A percentile compares a stretch with the other conserved stretches of the same genome.
phyloP scores from a whole-genome alignment of 129 eudicot genomes.

The Tagetes erecta region DNA sequence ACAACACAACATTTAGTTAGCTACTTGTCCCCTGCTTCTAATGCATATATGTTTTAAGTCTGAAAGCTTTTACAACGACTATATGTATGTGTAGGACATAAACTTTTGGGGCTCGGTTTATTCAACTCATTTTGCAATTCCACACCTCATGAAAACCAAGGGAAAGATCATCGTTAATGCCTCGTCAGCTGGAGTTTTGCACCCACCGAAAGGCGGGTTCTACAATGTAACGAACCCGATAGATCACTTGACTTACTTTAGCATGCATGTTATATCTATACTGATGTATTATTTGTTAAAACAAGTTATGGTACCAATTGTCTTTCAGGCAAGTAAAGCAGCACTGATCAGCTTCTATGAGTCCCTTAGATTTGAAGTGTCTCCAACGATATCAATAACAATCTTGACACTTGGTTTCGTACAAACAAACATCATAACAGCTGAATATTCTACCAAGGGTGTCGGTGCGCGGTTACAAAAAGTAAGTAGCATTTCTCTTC shows the following conservation, averaged over 20 bases:
- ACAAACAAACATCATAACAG: constrained; percentile 34
- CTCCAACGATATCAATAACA: constrained; percentile 33
- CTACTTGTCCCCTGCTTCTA: too few species aligned
- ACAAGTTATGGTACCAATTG: not conserved
- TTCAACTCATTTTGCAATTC: constrained; percentile 30
- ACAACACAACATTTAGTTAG: too few species aligned
- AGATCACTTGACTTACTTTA: not conserved
- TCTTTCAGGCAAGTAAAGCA: constrained; percentile 62
- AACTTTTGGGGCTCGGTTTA: constrained; percentile 37
- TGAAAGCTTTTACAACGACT: not conserved
- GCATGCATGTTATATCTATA: not conserved
- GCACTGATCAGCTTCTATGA: constrained; percentile 52
- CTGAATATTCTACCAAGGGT: constrained; percentile 17
- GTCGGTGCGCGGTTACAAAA: constrained; percentile 18
- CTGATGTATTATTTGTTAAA: not conserved
- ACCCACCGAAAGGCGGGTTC: constrained; percentile 32
- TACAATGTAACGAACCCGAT: constrained; percentile 23
- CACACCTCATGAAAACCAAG: constrained; percentile 26
- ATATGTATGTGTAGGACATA: constrained; percentile 24
- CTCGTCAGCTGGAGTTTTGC: constrained; percentile 25
- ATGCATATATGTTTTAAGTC: not conserved
- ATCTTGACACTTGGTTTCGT: constrained; percentile 44
- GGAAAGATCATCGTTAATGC: constrained; percentile 39
- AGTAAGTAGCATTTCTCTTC: constrained; percentile 19
- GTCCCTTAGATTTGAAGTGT: constrained; percentile 48